These are phyloP conservation scores for Pseudopithomyces chartarum DNA, from an alignment of 2,329 filamentous ascomycete genomes.

Conservation along the genomic window DNA sequence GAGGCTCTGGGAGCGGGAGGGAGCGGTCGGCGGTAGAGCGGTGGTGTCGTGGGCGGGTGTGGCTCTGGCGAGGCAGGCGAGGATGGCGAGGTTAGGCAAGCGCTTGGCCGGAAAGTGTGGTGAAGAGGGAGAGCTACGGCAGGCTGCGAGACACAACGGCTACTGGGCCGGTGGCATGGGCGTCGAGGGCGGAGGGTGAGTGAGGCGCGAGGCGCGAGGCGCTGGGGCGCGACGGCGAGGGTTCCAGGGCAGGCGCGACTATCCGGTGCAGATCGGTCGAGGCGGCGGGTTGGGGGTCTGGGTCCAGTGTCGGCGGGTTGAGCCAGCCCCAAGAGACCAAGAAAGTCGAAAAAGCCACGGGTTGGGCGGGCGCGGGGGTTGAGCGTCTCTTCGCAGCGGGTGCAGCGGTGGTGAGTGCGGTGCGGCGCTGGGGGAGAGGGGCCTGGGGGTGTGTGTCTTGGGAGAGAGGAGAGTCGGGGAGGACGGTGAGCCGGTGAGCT, in stretches of 20 bases:
- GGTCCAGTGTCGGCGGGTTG: not conserved
- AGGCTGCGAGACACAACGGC: too few relatives aligned
- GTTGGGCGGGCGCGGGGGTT: not conserved
- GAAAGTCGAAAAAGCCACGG: not conserved
- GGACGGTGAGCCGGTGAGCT: slow-evolving; percentile 4
- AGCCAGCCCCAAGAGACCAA: too few relatives aligned
- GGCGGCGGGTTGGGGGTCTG: not conserved
- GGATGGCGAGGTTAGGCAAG: too few relatives aligned
- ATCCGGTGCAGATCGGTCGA: not conserved
- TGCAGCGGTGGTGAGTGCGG: not conserved
- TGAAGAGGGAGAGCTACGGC: too few relatives aligned
- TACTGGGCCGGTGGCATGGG: slow-evolving; percentile 8
- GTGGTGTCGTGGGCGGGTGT: too few relatives aligned
- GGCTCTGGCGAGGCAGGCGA: too few relatives aligned
- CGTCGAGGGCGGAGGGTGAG: not conserved
- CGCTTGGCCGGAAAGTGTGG: too few relatives aligned
- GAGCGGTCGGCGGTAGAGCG: not conserved
- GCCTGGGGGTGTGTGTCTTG: not conserved
- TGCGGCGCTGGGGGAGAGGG: slow-evolving; percentile 7
- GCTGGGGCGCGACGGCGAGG: not conserved
- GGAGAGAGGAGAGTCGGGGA: not conserved
- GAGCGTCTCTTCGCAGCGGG: not conserved
- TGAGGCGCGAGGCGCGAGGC: slow-evolving; percentile 6
- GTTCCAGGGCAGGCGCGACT: not conserved
- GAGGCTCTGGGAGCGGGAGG: slow-evolving; percentile 5